phyloP scores from a whole-genome alignment of 2,329 filamentous ascomycete species.

The Teratosphaeria zuluensis region DNA sequence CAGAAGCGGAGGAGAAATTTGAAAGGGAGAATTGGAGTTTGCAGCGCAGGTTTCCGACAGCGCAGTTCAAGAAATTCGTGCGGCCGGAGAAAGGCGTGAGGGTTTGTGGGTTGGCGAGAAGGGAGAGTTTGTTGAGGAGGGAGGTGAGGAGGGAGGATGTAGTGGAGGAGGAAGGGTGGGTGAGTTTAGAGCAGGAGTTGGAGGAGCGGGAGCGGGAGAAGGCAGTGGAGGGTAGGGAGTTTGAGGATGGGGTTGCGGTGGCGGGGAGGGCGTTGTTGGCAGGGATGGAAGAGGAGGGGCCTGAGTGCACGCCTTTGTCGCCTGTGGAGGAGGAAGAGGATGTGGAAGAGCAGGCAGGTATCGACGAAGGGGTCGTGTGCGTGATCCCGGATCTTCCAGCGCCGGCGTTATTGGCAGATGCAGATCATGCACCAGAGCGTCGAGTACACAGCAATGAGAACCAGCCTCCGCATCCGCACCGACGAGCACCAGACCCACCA shows the following conservation, averaged over 20 bases:
- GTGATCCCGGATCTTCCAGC: neutral
- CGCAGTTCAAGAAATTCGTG: conserved; percentile 4
- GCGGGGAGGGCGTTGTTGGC: neutral
- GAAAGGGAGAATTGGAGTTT: conserved; percentile 3
- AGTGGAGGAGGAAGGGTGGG: neutral
- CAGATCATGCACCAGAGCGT: neutral
- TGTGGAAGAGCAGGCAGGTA: neutral
- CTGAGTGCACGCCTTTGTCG: neutral
- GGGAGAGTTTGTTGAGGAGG: conserved; percentile 9
- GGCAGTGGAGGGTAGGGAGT: neutral
- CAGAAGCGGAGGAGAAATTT: conserved; percentile 2
- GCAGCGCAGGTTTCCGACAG: conserved; percentile 4
- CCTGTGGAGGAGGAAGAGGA: neutral
- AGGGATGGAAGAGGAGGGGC: neutral
- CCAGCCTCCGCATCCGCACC: neutral
- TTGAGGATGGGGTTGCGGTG: conserved; percentile 3
- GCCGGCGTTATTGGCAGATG: neutral
- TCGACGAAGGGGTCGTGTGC: neutral
- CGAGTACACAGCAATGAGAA: neutral
- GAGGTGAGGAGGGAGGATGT: conserved; percentile 19
- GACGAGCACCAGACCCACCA: neutral
- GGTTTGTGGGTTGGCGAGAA: neutral
- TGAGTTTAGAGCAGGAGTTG: conserved; percentile 9
- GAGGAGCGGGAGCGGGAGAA: conserved; percentile 6
- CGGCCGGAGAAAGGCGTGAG: conserved; percentile 8